Evolutionary conservation across 1,284 basidiomycete genomes (phyloP).

Genomic region (Spongispora temasekensis): DNA sequence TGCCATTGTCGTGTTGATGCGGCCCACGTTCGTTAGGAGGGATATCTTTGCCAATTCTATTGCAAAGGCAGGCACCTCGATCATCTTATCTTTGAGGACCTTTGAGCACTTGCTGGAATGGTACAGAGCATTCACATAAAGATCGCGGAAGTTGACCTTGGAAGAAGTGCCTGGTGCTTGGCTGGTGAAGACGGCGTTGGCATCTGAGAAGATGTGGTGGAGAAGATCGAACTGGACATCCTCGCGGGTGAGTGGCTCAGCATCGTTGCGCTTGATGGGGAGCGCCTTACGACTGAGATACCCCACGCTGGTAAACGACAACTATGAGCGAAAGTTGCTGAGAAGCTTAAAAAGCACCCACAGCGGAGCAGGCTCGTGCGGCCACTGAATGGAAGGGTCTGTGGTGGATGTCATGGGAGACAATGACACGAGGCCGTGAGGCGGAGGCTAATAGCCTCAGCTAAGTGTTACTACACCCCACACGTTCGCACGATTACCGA

Average conservation of each 20-base stretch:
- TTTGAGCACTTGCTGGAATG: slow-evolving; percentile 84
- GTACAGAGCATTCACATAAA: slow-evolving; percentile 81
- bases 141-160: slow-evolving; percentile 77
- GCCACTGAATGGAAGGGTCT: slow-evolving; percentile 39
- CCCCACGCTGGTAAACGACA: slow-evolving; percentile 48
- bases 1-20: slow-evolving; percentile 93
- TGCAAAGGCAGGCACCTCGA: slow-evolving; percentile 76
- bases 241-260: slow-evolving; percentile 73
- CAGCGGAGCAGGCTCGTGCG: slow-evolving; percentile 48
- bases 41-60: slow-evolving; percentile 84
- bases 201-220: slow-evolving; percentile 74
- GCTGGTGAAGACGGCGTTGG: slow-evolving; percentile 70
- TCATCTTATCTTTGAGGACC: slow-evolving; percentile 83
- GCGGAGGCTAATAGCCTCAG: slow-evolving; percentile 28
- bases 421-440: slow-evolving; percentile 41
- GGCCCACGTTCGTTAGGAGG: slow-evolving; percentile 87
- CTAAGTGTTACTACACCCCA: slow-evolving; percentile 22
- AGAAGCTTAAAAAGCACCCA: slow-evolving; percentile 16
- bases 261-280: slow-evolving; percentile 77
- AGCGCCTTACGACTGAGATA: slow-evolving; percentile 71
- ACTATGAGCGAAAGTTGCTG: slow-evolving; percentile 18
- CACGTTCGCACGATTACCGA: slow-evolving; percentile 32
- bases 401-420: slow-evolving; percentile 48
- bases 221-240: slow-evolving; percentile 89
- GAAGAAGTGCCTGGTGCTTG: slow-evolving; percentile 46